phyloP scores from a whole-genome alignment of 441 rosid species.

The Eutrema salsugineum region DNA sequence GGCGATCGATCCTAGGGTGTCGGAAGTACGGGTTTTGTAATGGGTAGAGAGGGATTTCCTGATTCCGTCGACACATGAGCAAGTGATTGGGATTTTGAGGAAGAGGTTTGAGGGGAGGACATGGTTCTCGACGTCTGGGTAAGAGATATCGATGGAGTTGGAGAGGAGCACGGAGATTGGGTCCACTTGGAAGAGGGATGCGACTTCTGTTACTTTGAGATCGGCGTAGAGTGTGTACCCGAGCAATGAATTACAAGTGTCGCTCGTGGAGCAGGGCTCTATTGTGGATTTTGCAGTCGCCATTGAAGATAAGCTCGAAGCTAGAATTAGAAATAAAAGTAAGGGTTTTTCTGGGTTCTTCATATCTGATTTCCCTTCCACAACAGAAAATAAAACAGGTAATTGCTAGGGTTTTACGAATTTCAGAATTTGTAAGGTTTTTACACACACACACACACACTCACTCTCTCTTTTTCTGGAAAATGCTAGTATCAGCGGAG shows the following conservation, averaged over 20 bases:
- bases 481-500: background rate
- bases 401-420: background rate
- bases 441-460: background rate
- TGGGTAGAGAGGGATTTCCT: slow-evolving; percentile 69
- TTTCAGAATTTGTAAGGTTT: background rate
- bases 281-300: slow-evolving; percentile 78
- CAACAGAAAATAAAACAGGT: background rate
- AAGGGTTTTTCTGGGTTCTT: slow-evolving; percentile 20
- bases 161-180: slow-evolving; percentile 68
- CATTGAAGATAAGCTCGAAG: slow-evolving; percentile 35
- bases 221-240: slow-evolving; percentile 93
- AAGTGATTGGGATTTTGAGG: slow-evolving; percentile 72
- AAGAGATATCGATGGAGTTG: slow-evolving; percentile 83
- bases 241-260: slow-evolving; percentile 76
- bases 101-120: slow-evolving; percentile 83
- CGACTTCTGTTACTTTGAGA: slow-evolving; percentile 88
- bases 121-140: slow-evolving; percentile 89
- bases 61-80: slow-evolving; percentile 90
- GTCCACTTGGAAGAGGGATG: slow-evolving; percentile 91
- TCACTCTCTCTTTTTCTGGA: background rate
- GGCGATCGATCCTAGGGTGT: slow-evolving; percentile 58
- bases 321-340: slow-evolving; percentile 31
- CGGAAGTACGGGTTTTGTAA: slow-evolving; percentile 86
- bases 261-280: slow-evolving; percentile 82
- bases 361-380: slow-evolving; percentile 7